Conservation (phyloP, 805 yeast genomes). For the Isabelozyma rhagii region DNA sequence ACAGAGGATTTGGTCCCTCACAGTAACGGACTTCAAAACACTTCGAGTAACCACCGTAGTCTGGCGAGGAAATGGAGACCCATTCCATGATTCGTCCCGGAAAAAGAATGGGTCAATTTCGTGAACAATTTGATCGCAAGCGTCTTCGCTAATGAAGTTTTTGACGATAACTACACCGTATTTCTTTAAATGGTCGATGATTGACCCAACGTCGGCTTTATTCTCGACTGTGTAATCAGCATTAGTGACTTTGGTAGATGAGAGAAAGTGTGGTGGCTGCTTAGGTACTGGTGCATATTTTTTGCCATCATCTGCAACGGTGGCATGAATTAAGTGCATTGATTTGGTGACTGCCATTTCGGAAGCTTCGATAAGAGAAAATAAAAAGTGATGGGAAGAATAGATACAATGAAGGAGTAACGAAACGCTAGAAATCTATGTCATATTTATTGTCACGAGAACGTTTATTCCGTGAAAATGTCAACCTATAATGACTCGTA, state of each 20-base stretch:
- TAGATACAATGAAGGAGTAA: too few relatives aligned
- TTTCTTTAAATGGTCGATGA: conserved; percentile 1
- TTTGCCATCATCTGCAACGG: background rate
- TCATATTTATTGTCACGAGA: too few relatives aligned
- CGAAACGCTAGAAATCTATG: too few relatives aligned
- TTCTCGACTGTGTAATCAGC: background rate
- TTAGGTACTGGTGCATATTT: background rate
- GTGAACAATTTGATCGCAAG: background rate
- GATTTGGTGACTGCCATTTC: background rate
- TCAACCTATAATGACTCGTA: too few relatives aligned
- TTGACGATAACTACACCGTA: conserved; percentile 5
- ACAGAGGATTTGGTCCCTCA: background rate
- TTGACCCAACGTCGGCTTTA: background rate
- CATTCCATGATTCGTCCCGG: conserved; percentile 3
- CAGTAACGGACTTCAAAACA: background rate
- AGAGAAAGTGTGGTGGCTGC: background rate
- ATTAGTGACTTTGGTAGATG: background rate
- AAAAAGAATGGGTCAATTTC: conserved; percentile 4
- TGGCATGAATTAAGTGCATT: background rate
- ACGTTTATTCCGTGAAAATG: too few relatives aligned
- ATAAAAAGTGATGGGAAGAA: too few relatives aligned
- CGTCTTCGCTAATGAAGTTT: background rate
- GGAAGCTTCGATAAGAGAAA: too few relatives aligned
- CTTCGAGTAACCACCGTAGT: conserved; percentile 12
- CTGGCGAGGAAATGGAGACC: conserved; percentile 11